Evolutionary conservation across 768 basidiomycete species (phyloP), one percentile per base, ranked within the genome.

Genomic region (Gymnopilus dilepis): DNA sequence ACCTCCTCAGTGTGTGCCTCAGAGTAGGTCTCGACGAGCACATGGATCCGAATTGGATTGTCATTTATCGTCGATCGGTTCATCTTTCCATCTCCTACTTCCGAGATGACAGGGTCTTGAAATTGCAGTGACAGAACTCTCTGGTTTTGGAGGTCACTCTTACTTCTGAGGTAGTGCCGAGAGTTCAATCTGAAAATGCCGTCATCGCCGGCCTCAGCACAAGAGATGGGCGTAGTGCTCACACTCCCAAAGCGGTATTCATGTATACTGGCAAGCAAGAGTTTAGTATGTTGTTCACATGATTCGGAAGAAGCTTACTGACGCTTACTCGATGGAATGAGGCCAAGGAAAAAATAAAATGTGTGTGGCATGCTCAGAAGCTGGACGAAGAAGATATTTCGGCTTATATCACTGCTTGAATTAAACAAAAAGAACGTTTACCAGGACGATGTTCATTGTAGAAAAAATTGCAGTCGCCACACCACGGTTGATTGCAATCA

Each of bases 401-500:
- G n/a, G 34, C 11, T 37, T 37, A 37, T 2, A 2, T 37, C 3
- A n/a, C n/a, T n/a, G n/a, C n/a, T n/a, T n/a, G n/a, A 37, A 37
- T 8, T 11, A 37, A 37, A 15, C 11, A 37, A 37, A 15, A 15
- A 9, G 15, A 37, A 37, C 11, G 34, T 15, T 11, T 42, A 42
- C 41, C 17, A 42, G 53, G 51, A 70, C 58, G 37, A 70, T 48
- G 45, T 68, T 67, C 9, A 70, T 26, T 4, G 57, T 50, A 4
- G 67, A 65, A 37, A 56, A 59, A 1, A 69, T 21, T 12, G 66
- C 66, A 6, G 69, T 70, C 19, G 67, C 37, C 13, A 66, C 48
- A 2, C 69, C 69, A 12, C 69, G 64, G 42, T 69, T 69, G 19
- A 70, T 59, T 21, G 69, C 67, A 30, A 64, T 64, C 33, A 69